phyloP scores from a whole-genome alignment of 2,329 filamentous ascomycete species.

The Leptosphaerulina australis region DNA sequence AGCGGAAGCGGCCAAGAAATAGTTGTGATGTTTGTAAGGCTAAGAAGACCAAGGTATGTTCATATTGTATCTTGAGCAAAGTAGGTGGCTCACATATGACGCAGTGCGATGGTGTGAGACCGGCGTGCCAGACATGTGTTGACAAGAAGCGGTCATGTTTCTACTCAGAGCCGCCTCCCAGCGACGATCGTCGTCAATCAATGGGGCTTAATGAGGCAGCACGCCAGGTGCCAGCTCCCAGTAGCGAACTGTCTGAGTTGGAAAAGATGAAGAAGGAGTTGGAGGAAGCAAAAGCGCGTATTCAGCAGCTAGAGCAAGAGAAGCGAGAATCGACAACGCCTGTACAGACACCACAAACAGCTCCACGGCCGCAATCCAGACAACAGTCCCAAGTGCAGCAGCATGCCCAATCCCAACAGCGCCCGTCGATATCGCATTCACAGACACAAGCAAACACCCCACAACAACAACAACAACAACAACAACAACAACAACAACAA shows the following conservation, averaged over 20 bases:
- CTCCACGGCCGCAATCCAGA: slow-evolving; percentile 25
- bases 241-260: slow-evolving; percentile 36
- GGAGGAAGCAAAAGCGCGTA: slow-evolving; percentile 46
- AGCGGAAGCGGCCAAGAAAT: slow-evolving; percentile 35
- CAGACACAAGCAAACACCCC: slow-evolving; percentile 17
- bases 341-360: slow-evolving; percentile 32
- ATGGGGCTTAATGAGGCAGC: slow-evolving; percentile 19
- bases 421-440: slow-evolving; percentile 18
- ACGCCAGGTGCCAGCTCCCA: slow-evolving; percentile 27
- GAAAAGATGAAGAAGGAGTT: slow-evolving; percentile 45
- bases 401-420: slow-evolving; percentile 20
- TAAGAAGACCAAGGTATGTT: slow-evolving; percentile 47
- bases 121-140: slow-evolving; percentile 43
- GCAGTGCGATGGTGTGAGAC: slow-evolving; percentile 46
- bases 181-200: slow-evolving; percentile 30
- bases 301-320: slow-evolving; percentile 42
- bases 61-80: background rate
- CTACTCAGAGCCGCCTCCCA: slow-evolving; percentile 32
- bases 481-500: slow-evolving; percentile 1
- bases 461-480: too few species aligned
- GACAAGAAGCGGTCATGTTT: slow-evolving; percentile 46
- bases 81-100: slow-evolving; percentile 14
- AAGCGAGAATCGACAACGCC: slow-evolving; percentile 39
- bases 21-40: slow-evolving; percentile 47
- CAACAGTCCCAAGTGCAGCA: slow-evolving; percentile 27